Conservation (phyloP, 2,329 filamentous ascomycete genomes). For the Fusarium ambrosium region DNA sequence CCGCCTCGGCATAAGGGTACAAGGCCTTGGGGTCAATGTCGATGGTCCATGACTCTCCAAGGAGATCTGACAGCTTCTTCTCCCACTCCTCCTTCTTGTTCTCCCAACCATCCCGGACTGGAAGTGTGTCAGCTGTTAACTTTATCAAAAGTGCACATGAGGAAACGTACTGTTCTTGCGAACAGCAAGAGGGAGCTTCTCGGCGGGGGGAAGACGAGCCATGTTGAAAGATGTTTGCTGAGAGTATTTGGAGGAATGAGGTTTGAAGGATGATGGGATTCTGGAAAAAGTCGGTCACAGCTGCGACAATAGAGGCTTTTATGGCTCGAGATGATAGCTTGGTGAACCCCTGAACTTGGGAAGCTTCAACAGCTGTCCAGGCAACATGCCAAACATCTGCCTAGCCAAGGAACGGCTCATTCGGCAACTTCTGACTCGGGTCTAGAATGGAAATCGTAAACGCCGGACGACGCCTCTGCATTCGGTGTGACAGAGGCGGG, state of each 20-base stretch:
- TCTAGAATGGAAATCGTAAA: constrained; percentile 7
- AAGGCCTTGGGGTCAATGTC: constrained; percentile 62
- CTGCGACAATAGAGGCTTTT: constrained; percentile 15
- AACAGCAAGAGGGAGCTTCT: constrained; percentile 64
- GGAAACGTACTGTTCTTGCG: constrained; percentile 63
- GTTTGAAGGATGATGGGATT: neutral
- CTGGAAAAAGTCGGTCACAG: neutral
- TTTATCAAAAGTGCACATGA: neutral
- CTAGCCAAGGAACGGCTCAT: constrained; percentile 7
- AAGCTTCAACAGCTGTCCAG: constrained; percentile 3
- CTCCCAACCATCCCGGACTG: constrained; percentile 68
- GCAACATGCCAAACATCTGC: constrained; percentile 11
- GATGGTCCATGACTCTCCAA: constrained; percentile 65
- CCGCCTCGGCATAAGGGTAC: constrained; percentile 60
- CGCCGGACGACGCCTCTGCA: constrained; percentile 16
- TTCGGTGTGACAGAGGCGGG: neutral
- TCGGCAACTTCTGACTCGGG: constrained; percentile 2
- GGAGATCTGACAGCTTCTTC: constrained; percentile 57
- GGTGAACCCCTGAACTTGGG: constrained; percentile 19
- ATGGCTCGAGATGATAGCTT: neutral
- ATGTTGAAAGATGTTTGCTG: constrained; percentile 25
- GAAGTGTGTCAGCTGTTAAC: neutral
- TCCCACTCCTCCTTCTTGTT: constrained; percentile 60
- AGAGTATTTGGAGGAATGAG: neutral
- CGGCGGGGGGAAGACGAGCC: constrained; percentile 58